Evolutionary conservation across 352 stramenopile species (phyloP), one percentile per base, ranked within the genome.

Genomic region (Pythium periplocum): DNA sequence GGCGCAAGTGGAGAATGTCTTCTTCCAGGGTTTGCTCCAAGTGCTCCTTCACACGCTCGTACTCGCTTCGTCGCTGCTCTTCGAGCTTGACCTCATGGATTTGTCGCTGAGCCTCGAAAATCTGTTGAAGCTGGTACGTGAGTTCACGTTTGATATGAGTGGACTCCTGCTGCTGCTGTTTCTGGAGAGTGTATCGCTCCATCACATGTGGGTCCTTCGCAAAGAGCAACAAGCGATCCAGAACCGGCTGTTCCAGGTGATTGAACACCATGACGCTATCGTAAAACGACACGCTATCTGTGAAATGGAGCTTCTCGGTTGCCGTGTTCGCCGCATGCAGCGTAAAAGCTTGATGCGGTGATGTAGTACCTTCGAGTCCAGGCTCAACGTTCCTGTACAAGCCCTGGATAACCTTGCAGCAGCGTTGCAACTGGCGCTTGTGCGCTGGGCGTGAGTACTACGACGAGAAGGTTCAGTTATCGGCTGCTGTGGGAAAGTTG

Each of bases 161-260:
- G n/a, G 75, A 56, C 45, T 86, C 71, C 1, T 44, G 41, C 43
- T 82, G 80, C 45, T 86, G 73, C 43, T 87, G 71, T 7, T 61
- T 69, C 8, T 83, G 72, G 1, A 86, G 50, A 7, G 48, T 10
- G 11, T 86, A 64, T 1, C 75, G 62, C 45, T 87, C 76, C 55
- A 91, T 70, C 10, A 88, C 35, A 12, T 71, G 70, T 0, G 73
- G 68, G 35, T 91, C 76, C 43, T 87, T 91, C 4, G 76, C 60
- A 50, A 89, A 91, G 30, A 78, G 46, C 9, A 87, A 34, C 6
- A 91, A 57, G 4, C 81, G 81, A 39, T 88, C 78, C 10, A 91
- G 68, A 17, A 91, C 68, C 0, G 81, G 76, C 50, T 83, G 64
- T 38, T 88, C 78, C 6, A 91, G 57, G 61, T 91, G 81, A 31